These are phyloP conservation scores for Lactarius sp. DNA, from an alignment of 768 basidiomycete species.

Conservation along the genomic window DNA sequence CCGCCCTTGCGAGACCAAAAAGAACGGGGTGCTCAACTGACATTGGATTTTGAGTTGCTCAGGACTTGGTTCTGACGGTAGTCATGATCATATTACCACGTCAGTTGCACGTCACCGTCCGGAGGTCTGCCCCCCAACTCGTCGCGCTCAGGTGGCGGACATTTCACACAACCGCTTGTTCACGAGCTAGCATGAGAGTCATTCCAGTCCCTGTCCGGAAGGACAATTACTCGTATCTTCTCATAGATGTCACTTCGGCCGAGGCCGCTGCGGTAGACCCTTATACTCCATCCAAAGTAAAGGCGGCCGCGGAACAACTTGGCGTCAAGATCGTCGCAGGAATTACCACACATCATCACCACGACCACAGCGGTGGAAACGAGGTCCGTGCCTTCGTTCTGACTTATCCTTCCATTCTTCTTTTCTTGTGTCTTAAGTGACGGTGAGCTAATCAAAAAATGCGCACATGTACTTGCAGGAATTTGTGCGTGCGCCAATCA, in stretches of 20 bases:
- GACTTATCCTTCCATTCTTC: neutral
- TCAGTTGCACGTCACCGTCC: neutral
- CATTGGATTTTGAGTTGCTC: too few species aligned
- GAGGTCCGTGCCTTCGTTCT: constrained; percentile 43
- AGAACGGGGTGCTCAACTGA: too few species aligned
- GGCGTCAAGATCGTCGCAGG: constrained; percentile 64
- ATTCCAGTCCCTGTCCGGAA: constrained; percentile 72
- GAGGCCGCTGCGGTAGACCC: constrained; percentile 79
- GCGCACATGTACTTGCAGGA: constrained; percentile 28
- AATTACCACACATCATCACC: constrained; percentile 90
- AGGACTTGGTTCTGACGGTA: too few species aligned
- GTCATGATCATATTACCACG: neutral
- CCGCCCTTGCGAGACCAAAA: too few species aligned
- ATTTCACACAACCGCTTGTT: constrained; percentile 26
- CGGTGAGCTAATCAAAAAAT: neutral
- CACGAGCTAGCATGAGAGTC: constrained; percentile 53
- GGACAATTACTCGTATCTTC: constrained; percentile 84
- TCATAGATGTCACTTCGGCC: constrained; percentile 63
- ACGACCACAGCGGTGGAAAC: constrained; percentile 88
- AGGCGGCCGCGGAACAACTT: constrained; percentile 53
- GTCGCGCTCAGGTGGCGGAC: neutral
- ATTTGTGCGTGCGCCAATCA: constrained; percentile 37
- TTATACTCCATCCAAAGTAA: constrained; percentile 68
- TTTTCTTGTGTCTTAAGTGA: neutral
- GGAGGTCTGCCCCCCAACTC: neutral